Evolutionary conservation across 2,329 filamentous ascomycete genomes (phyloP).

Genomic region (Rutstroemia sp.): DNA sequence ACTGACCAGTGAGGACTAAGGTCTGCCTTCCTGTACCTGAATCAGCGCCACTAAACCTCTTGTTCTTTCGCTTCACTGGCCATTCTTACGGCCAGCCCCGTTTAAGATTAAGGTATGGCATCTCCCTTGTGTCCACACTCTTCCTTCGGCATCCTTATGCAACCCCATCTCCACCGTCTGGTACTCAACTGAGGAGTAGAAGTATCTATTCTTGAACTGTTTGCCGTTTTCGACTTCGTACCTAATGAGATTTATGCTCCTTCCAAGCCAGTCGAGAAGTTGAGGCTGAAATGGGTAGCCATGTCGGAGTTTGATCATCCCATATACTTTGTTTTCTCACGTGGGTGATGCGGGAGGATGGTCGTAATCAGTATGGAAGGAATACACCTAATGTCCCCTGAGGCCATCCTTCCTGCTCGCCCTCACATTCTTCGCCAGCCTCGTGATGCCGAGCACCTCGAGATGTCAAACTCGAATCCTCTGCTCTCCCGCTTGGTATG

Average conservation of each 20-base stretch:
- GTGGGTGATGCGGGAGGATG: not conserved
- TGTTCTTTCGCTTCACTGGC: not conserved
- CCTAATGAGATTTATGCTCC: not conserved
- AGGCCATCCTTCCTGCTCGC: not conserved
- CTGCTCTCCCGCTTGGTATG: not conserved
- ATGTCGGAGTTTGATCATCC: constrained; percentile 3
- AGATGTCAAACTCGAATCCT: not conserved
- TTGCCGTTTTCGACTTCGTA: not conserved
- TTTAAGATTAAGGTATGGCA: not conserved
- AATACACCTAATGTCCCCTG: not conserved
- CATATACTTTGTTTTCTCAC: not conserved
- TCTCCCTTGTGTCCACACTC: not conserved
- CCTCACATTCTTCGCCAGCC: not conserved
- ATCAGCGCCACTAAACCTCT: not conserved
- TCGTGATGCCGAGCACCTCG: not conserved
- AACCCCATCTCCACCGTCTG: not conserved
- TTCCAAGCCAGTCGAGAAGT: not conserved
- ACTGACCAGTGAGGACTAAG: not conserved
- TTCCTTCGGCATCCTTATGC: constrained; percentile 9
- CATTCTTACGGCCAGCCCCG: not conserved
- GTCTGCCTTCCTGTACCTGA: not conserved
- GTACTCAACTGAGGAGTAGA: not conserved
- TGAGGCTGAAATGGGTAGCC: constrained; percentile 1
- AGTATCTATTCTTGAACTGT: not conserved
- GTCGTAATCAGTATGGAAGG: not conserved